phyloP scores from a whole-genome alignment of 2,329 filamentous ascomycete genomes.

The Aspergillus floridensis region DNA sequence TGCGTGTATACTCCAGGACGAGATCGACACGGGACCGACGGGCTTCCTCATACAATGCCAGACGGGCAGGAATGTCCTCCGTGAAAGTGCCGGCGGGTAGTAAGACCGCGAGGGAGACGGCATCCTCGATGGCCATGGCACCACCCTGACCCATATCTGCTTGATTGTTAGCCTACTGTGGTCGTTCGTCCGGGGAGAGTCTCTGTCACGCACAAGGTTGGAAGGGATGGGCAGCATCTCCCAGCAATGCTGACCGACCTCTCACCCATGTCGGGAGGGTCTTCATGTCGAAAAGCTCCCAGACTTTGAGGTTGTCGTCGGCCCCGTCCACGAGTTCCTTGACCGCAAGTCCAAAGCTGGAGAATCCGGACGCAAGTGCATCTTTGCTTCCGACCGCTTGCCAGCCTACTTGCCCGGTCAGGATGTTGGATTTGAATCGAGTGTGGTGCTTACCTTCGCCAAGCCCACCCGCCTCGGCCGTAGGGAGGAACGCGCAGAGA shows the following conservation, averaged over 20 bases:
- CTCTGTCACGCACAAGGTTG: constrained; percentile 43
- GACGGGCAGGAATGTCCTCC: constrained; percentile 16
- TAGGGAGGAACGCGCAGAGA: constrained; percentile 49
- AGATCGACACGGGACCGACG: constrained; percentile 22
- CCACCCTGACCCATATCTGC: constrained; percentile 32
- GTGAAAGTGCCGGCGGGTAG: constrained; percentile 19
- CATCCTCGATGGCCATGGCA: constrained; percentile 35
- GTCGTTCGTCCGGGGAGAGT: too few relatives aligned
- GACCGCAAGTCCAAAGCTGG: constrained; percentile 18
- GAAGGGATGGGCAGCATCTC: constrained; percentile 68
- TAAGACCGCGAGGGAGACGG: constrained; percentile 27
- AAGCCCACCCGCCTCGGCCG: constrained; percentile 33
- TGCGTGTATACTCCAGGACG: constrained; percentile 21
- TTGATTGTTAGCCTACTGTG: neutral
- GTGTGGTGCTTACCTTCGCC: constrained; percentile 13
- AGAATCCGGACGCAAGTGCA: constrained; percentile 16
- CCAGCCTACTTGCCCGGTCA: constrained; percentile 14
- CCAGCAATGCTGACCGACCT: constrained; percentile 55
- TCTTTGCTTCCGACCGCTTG: constrained; percentile 20
- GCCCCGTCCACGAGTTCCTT: constrained; percentile 30
- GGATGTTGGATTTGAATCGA: neutral
- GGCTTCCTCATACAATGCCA: constrained; percentile 20
- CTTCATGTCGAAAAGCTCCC: constrained; percentile 62
- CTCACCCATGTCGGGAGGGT: constrained; percentile 55
- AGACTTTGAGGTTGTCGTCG: constrained; percentile 51